Base-by-base conservation (phyloP, 2,329 filamentous ascomycete species). In the Fonsecaea erecta region DNA sequence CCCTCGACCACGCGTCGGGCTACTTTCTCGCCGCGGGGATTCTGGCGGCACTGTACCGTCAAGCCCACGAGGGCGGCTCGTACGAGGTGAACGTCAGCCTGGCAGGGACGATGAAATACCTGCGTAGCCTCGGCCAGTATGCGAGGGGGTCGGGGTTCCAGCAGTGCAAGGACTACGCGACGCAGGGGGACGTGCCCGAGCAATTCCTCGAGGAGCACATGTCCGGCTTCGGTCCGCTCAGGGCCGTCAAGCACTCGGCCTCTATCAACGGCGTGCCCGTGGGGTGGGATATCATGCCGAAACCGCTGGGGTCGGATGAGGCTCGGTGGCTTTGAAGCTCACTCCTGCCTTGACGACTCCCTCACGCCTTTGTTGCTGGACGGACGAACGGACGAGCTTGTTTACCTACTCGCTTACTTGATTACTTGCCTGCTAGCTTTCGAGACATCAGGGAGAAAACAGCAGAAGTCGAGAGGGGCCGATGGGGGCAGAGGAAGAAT, bases 21-120 rank as follows among this genome's bases (percentile, higher is more conserved):
- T 87, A 84, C 60, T 76, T 87, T 21, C 77, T 88, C 0, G 84
- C 85, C 0, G 75, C 83, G 0, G 84, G 85, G 0, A 78, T 87
- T 1, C 74, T 78, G 26, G 81, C 84, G 0, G 84, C 85, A 0
- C 51, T 87, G 3, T 83, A 84, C 64, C 79, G 78, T 56, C 77
- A 80, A 14, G 78, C 78, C 0, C 74, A 68, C 0, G 75, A 79
- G 18, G 83, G 82, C 0, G 81, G 82, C 0, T 77, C 80, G 0
- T 87, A 82, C 73, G 72, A 79, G n/a, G 81, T 87, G 0, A 76
- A 84, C 30, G 84, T 86, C 0, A 86, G 83, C 7, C 76, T 88
- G 2, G 85, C 83, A 0, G 84, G 82, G 0, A 78, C 80, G 2
- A 83, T 83, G 82, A 85, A 82, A 69, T 87, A 86, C 71, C 71